These are phyloP conservation scores for Aspergillus incahuasiensis DNA, from an alignment of 495 filamentous ascomycete species.

Conservation along the genomic window DNA sequence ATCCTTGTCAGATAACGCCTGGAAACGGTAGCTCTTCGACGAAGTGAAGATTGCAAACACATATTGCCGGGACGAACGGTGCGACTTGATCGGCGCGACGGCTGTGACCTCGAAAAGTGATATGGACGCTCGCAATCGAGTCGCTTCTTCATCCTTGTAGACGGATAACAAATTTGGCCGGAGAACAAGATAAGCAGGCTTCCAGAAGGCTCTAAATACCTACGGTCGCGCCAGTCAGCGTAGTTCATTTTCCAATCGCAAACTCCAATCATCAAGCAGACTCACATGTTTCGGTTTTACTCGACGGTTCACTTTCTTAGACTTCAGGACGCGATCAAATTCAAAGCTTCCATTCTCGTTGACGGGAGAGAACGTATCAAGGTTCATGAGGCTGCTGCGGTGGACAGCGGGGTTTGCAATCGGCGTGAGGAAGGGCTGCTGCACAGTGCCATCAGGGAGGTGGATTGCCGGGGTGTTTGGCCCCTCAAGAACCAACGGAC, in stretches of 20 bases:
- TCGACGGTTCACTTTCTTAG: slow-evolving; percentile 77
- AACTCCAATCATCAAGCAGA: slow-evolving; percentile 5
- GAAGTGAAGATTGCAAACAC: slow-evolving; percentile 94
- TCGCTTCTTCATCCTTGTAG: slow-evolving; percentile 88
- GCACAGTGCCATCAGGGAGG: slow-evolving; percentile 23
- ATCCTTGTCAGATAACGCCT: slow-evolving; percentile 66
- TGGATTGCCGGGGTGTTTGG: slow-evolving; percentile 29
- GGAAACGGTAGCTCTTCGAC: slow-evolving; percentile 84
- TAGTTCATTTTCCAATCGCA: neutral
- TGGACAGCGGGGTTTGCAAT: slow-evolving; percentile 13
- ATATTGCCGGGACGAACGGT: slow-evolving; percentile 72
- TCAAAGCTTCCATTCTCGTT: slow-evolving; percentile 95
- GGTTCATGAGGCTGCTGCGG: slow-evolving; percentile 50
- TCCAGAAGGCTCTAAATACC: slow-evolving; percentile 61
- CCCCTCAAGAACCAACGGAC: slow-evolving; percentile 25
- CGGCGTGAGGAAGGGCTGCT: slow-evolving; percentile 15
- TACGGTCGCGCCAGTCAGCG: neutral
- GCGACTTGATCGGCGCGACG: slow-evolving; percentile 79
- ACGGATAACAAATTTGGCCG: slow-evolving; percentile 91
- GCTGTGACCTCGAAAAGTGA: slow-evolving; percentile 87
- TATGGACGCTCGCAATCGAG: slow-evolving; percentile 82
- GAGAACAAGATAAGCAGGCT: slow-evolving; percentile 82
- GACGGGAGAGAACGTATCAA: slow-evolving; percentile 69
- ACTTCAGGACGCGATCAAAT: slow-evolving; percentile 88
- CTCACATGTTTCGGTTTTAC: slow-evolving; percentile 90